Percentiles rank a stretch among this genome's conserved stretches.
These are phyloP conservation scores for Solanum chilense DNA, from an alignment of 257 asterid species.

Conservation along the genomic window DNA sequence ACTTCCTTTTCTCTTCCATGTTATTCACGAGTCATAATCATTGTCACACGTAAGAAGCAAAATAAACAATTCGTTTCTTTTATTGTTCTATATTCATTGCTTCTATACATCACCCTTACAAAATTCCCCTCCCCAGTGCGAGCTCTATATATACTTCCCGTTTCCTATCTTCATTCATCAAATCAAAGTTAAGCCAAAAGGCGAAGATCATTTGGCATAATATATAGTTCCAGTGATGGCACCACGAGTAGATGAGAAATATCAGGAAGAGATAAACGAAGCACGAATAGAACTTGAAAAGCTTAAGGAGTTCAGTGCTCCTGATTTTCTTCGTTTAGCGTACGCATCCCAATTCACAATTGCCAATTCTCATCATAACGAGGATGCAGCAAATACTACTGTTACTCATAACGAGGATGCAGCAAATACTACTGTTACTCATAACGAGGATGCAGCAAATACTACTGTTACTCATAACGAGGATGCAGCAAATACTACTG, in stretches of 20 bases:
- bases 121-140: background rate
- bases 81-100: background rate
- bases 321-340: conserved; percentile 75
- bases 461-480: background rate
- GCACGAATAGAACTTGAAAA: conserved; percentile 38
- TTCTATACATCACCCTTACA: background rate
- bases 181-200: background rate
- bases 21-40: background rate
- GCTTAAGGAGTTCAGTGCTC: conserved; percentile 46
- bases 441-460: conserved; percentile 47
- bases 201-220: background rate
- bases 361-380: background rate
- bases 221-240: background rate
- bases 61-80: background rate
- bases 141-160: background rate
- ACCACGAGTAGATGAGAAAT: conserved; percentile 29
- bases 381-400: conserved; percentile 53
- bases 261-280: conserved; percentile 36
- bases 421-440: conserved; percentile 26
- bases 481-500: conserved; percentile 49
- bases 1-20: background rate
- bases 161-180: background rate
- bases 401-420: conserved; percentile 35
- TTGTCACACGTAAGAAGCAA: background rate
- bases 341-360: conserved; percentile 5